Percentiles rank a stretch among this genome's conserved stretches.
phyloP scores from a whole-genome alignment of 1,284 basidiomycete species.

The Heimioporus retisporus region DNA sequence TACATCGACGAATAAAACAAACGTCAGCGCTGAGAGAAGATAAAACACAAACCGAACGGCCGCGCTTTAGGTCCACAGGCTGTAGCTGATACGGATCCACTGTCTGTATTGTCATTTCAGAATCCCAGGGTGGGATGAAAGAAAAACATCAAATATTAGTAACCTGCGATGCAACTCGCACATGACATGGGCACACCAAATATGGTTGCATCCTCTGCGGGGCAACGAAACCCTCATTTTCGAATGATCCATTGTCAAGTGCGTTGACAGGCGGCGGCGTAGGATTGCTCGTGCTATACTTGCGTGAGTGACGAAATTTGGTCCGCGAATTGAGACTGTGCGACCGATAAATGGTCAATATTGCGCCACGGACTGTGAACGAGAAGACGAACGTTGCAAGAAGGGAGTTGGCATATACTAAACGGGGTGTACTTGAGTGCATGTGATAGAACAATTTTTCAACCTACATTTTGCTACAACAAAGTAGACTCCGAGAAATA shows the following conservation, averaged over 20 bases:
- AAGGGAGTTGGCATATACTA: slow-evolving; percentile 39
- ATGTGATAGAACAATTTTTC: not conserved
- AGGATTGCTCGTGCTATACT: not conserved
- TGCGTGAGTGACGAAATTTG: slow-evolving; percentile 12
- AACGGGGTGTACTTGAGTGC: not conserved
- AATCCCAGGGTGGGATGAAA: not conserved
- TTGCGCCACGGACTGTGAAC: not conserved
- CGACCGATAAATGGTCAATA: not conserved
- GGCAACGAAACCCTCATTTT: not conserved
- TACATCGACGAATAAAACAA: not conserved
- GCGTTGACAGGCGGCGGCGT: slow-evolving; percentile 13
- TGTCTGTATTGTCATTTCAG: slow-evolving; percentile 6
- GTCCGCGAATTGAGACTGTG: slow-evolving; percentile 33
- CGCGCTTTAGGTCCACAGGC: slow-evolving; percentile 4
- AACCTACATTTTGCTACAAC: slow-evolving; percentile 56
- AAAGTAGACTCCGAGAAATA: slow-evolving; percentile 60
- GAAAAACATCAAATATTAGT: not conserved
- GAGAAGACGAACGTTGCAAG: slow-evolving; percentile 32
- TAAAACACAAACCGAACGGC: slow-evolving; percentile 21
- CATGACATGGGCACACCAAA: slow-evolving; percentile 12
- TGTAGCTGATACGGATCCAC: slow-evolving; percentile 10
- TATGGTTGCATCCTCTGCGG: not conserved
- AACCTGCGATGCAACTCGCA: not conserved
- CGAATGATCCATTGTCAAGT: not conserved
- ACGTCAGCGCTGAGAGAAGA: not conserved